Percentiles rank a stretch among this genome's conserved stretches.
These are phyloP conservation scores for Saxophila tyrrhenica DNA, from an alignment of 495 filamentous ascomycete genomes.

Conservation along the genomic window DNA sequence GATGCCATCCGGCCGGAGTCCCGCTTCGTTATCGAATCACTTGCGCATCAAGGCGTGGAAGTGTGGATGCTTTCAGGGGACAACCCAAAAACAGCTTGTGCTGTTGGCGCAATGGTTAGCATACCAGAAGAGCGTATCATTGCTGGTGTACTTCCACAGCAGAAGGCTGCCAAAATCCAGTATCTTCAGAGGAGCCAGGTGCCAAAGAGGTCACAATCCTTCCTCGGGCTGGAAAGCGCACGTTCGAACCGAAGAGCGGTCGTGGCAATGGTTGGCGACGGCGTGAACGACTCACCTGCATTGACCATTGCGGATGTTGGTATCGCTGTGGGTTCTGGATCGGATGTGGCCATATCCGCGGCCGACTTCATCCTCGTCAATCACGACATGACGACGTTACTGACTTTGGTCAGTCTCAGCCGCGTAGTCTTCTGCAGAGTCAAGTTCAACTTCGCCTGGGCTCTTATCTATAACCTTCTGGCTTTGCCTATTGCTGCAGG, in stretches of 20 bases:
- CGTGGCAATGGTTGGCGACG: constrained; percentile 66
- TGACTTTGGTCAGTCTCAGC: constrained; percentile 62
- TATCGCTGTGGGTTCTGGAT: constrained; percentile 72
- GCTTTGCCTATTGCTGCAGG: constrained; percentile 79
- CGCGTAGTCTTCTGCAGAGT: constrained; percentile 63
- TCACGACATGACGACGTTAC: constrained; percentile 54
- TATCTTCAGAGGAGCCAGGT: constrained; percentile 52
- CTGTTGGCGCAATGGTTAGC: constrained; percentile 63
- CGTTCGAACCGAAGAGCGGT: constrained; percentile 22
- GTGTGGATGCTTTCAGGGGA: constrained; percentile 95
- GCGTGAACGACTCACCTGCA: constrained; percentile 81
- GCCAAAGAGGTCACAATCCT: constrained; percentile 13
- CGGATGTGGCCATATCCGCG: constrained; percentile 72
- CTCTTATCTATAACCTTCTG: constrained; percentile 69
- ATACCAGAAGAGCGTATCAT: constrained; percentile 68
- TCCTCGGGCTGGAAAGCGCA: background rate
- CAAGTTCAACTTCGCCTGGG: constrained; percentile 82
- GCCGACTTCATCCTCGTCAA: constrained; percentile 79
- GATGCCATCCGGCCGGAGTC: constrained; percentile 78
- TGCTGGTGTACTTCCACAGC: constrained; percentile 72
- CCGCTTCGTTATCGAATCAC: constrained; percentile 48
- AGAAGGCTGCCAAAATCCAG: constrained; percentile 77
- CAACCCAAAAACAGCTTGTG: constrained; percentile 52
- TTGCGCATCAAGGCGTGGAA: constrained; percentile 52
- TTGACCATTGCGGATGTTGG: constrained; percentile 70